Percentiles rank a stretch among this genome's conserved stretches.
phyloP scores from a whole-genome alignment of 306 rosid species.

The Rosa rugosa region DNA sequence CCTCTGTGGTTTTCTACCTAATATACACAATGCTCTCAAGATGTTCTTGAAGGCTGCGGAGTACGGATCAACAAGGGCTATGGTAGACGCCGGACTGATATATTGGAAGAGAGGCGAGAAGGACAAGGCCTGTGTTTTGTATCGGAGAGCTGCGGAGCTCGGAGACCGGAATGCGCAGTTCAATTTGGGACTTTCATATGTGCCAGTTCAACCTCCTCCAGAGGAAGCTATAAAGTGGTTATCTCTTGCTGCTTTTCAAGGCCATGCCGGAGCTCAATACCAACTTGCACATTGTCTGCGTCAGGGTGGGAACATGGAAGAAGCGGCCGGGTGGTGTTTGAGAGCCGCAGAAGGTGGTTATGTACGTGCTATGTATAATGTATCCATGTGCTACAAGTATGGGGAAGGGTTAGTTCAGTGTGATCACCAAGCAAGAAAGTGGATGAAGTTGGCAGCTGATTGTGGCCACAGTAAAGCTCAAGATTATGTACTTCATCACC shows the following conservation, averaged over 20 bases:
- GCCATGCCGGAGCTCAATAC: slow-evolving; percentile 75
- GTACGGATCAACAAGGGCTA: slow-evolving; percentile 68
- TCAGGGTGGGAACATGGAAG: slow-evolving; percentile 54
- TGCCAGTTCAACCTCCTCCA: slow-evolving; percentile 65
- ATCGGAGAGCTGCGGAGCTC: slow-evolving; percentile 56
- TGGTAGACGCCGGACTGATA: slow-evolving; percentile 87
- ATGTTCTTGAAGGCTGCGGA: slow-evolving; percentile 62
- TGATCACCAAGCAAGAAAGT: slow-evolving; percentile 61
- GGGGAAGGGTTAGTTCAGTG: slow-evolving; percentile 69
- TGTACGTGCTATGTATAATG: slow-evolving; percentile 81
- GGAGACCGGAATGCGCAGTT: slow-evolving; percentile 72
- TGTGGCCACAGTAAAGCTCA: slow-evolving; percentile 27
- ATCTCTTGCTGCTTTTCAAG: slow-evolving; percentile 50
- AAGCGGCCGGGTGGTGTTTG: slow-evolving; percentile 76
- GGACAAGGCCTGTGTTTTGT: slow-evolving; percentile 48
- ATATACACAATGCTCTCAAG: slow-evolving; percentile 59
- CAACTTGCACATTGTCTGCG: slow-evolving; percentile 85
- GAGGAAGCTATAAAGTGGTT: slow-evolving; percentile 72
- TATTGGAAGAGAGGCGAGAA: slow-evolving; percentile 71
- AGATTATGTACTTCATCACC: no score
- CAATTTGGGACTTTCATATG: slow-evolving; percentile 74
- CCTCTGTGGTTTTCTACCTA: slow-evolving; percentile 42
- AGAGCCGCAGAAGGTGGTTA: slow-evolving; percentile 91
- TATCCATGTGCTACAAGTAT: slow-evolving; percentile 60
- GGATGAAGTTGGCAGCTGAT: slow-evolving; percentile 95